Base-by-base conservation (phyloP, 306 rosid species). In the Cucumis hystrix region DNA sequence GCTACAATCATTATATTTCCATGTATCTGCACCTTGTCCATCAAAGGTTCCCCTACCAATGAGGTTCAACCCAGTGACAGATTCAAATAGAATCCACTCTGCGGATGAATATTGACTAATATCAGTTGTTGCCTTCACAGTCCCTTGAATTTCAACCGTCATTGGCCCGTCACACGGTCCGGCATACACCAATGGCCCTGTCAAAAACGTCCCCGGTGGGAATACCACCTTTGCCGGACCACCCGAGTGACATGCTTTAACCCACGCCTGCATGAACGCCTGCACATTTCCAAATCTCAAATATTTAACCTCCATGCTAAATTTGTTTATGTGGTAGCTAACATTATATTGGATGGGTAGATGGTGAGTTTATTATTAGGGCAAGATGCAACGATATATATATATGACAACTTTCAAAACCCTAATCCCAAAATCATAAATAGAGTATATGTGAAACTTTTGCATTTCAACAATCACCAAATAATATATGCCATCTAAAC, bases 211-310 rank as follows among this genome's bases (percentile, higher is more conserved):
- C 25, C 97, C 98, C 2, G 7, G 13, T 3, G 98, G 97, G 54
- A 93, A 74, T 76, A 88, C 20, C 72, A 93, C 78, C 82, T 75
- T 93, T 4, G 91, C 78, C 0, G 63, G 84, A n/a, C 77, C 78
- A 16, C 83, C 76, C 2, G 72, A 18, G 72, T 79, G 87, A 77
- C 98, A 93, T 73, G 98, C 96, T 47, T 33, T 79, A 2, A 54
- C 60, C 97, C 97, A 93, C 16, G 98, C 86, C 33, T 80, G 71
- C 81, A 84, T 91, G 81, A 93, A 84, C 40, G 92, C 88, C 98
- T 93, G 75, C 83, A 63, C 7, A 83, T 43, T 58, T 20, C 25
- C 37, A 47, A 12, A 45, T 45, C 51, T 45, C 54, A 47, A 47
- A 13, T 47, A 47, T 47, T 47, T 47, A 47, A 47, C 5, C 3